phyloP scores from a whole-genome alignment of 208 protist genomes.

The Leishmania arabica region DNA sequence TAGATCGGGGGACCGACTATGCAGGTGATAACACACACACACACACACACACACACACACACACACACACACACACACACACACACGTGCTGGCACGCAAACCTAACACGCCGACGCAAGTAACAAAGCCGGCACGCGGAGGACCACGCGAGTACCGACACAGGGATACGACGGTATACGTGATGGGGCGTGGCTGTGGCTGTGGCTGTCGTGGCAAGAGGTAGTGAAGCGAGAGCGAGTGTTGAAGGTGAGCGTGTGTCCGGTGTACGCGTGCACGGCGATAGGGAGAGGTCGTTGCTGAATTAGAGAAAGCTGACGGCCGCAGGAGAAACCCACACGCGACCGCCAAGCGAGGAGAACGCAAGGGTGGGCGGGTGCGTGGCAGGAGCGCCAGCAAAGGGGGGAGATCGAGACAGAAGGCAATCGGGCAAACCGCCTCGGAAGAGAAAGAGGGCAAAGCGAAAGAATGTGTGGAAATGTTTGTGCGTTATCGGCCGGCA shows the following conservation, averaged over 20 bases:
- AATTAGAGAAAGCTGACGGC: neutral
- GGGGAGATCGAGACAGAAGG: neutral
- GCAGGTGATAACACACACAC: neutral
- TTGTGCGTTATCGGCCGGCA: neutral
- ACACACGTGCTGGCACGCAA: neutral
- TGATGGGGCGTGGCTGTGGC: neutral
- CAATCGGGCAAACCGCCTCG: too few relatives aligned
- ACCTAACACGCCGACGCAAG: neutral
- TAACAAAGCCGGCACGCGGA: neutral
- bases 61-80: conserved; percentile 4
- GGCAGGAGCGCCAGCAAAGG: neutral
- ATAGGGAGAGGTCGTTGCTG: neutral
- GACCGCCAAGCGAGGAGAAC: too few relatives aligned
- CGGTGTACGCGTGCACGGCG: neutral
- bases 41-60: conserved; percentile 7
- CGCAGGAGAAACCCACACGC: neutral
- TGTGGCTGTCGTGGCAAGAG: neutral
- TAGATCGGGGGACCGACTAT: neutral
- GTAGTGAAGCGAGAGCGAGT: neutral
- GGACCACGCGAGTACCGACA: neutral
- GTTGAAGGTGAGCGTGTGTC: conserved; percentile 2
- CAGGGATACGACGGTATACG: conserved; percentile 10
- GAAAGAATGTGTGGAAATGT: neutral
- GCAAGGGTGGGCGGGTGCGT: neutral
- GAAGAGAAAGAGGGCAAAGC: too few relatives aligned